These are phyloP conservation scores for Tricholoma saponaceum DNA, from an alignment of 768 basidiomycete genomes.

Conservation along the genomic window DNA sequence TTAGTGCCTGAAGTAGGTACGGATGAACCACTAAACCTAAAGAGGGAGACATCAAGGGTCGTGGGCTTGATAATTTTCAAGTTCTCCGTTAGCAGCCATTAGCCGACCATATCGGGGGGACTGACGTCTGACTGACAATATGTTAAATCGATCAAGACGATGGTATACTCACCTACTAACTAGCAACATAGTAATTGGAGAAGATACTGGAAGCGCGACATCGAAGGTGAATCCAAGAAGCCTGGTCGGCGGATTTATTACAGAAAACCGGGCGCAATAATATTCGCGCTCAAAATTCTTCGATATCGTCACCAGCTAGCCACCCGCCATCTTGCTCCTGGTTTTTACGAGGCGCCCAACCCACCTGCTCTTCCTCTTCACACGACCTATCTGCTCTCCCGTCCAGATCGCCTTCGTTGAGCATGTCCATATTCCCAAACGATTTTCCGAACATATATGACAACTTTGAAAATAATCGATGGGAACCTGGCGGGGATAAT, in stretches of 20 bases:
- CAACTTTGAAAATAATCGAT: constrained; percentile 50
- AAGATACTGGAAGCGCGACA: no score
- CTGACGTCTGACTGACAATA: no score
- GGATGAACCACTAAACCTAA: background rate
- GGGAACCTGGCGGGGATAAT: constrained; percentile 27
- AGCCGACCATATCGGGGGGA: no score
- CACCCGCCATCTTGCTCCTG: constrained; percentile 39
- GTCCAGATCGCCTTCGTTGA: constrained; percentile 30
- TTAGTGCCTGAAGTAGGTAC: background rate
- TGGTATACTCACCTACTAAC: background rate
- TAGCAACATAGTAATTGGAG: no score
- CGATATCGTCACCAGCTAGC: constrained; percentile 59
- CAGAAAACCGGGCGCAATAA: background rate
- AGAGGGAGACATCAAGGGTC: background rate
- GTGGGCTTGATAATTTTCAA: background rate
- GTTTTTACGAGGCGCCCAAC: constrained; percentile 22
- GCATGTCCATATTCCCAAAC: constrained; percentile 24
- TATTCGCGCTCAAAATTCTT: constrained; percentile 34
- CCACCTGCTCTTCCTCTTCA: constrained; percentile 21
- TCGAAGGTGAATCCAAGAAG: background rate
- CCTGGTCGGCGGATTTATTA: background rate
- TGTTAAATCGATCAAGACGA: background rate
- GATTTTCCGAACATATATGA: constrained; percentile 37
- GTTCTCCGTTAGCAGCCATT: no score
- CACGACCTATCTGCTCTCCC: constrained; percentile 12